Evolutionary conservation across 1,139 yeast genomes (phyloP).

Genomic region (Geotrichum europaeum): DNA sequence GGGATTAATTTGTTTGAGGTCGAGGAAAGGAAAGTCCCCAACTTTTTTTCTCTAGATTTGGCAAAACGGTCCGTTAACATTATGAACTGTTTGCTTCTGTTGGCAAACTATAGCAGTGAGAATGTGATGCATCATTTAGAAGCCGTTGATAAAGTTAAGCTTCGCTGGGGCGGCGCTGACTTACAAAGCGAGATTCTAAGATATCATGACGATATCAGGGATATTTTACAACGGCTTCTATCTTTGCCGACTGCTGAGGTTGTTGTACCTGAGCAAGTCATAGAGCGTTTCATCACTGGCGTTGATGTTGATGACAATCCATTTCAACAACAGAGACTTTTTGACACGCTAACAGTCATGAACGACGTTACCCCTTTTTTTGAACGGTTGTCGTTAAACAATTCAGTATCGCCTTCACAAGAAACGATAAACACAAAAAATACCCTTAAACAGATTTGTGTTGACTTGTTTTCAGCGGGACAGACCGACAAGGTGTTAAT

Average conservation of each 20-base stretch:
- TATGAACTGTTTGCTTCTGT: constrained; percentile 15
- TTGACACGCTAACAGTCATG: background rate
- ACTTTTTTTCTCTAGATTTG: constrained; percentile 10
- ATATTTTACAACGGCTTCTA: background rate
- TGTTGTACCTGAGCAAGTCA: background rate
- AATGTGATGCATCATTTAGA: constrained; percentile 12
- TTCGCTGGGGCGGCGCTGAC: constrained; percentile 9
- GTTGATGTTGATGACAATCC: background rate
- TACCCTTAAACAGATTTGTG: background rate
- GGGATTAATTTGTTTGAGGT: constrained; percentile 13
- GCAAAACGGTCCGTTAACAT: constrained; percentile 14
- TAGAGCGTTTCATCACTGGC: background rate
- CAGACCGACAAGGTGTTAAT: background rate
- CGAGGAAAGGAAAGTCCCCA: constrained; percentile 15
- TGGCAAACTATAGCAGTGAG: constrained; percentile 13
- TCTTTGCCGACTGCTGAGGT: background rate
- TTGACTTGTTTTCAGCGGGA: background rate
- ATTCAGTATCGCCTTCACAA: background rate
- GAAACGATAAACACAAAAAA: background rate
- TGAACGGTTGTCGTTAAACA: background rate
- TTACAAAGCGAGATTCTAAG: background rate
- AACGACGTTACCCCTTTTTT: background rate
- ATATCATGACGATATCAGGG: constrained; percentile 2
- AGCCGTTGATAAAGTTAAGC: constrained; percentile 5
- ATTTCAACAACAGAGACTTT: background rate